phyloP scores from a whole-genome alignment of 371 early-diverging fungal genomes.

The Zychaea mexicana region DNA sequence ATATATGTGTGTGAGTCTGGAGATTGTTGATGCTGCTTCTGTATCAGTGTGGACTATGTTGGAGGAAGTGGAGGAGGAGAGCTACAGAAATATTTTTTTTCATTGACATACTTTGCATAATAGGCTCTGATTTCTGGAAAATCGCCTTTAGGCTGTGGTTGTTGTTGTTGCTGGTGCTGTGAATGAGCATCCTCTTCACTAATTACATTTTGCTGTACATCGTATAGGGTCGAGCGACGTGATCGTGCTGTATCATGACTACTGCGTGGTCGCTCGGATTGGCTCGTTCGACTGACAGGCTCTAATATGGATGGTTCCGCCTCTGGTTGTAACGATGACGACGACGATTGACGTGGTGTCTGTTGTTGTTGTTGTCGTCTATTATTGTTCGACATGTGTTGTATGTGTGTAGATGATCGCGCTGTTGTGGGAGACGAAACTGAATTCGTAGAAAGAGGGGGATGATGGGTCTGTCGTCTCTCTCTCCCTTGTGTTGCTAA shows the following conservation, averaged over 20 bases:
- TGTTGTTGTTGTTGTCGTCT: background rate
- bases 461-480: no score
- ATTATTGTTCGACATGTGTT: background rate
- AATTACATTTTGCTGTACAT: background rate
- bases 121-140: constrained; percentile 47
- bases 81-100: background rate
- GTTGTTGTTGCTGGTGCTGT: constrained; percentile 15
- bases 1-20: no score
- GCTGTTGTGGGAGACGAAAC: background rate
- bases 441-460: background rate
- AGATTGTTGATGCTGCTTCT: no score
- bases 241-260: background rate
- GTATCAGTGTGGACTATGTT: no score
- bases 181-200: background rate
- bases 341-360: background rate
- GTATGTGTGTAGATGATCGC: background rate
- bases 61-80: background rate
- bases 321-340: background rate
- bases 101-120: constrained; percentile 37
- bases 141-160: constrained; percentile 11
- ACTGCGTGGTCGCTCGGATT: background rate
- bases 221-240: background rate
- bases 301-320: background rate
- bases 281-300: background rate
- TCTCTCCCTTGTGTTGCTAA: no score